These are phyloP conservation scores for Combretum micranthum DNA, from an alignment of 345 rosid species.

Conservation along the genomic window DNA sequence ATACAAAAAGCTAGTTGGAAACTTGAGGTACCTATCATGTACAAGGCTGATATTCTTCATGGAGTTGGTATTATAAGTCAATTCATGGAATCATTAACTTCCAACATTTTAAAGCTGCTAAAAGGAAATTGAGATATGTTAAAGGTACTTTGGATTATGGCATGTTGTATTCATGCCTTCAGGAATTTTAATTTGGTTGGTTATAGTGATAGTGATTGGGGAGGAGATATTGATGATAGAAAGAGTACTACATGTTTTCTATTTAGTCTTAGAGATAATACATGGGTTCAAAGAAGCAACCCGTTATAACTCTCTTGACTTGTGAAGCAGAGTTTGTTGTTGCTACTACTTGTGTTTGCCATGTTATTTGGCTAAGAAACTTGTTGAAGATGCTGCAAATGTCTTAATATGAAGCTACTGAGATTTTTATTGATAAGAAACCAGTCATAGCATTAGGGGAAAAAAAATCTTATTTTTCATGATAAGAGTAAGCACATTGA, in stretches of 20 bases:
- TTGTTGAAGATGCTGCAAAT: not conserved
- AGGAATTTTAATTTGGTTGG: too few species aligned
- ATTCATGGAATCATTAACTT: not conserved
- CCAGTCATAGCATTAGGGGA: too few species aligned
- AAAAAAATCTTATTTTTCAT: too few species aligned
- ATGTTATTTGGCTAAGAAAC: slow-evolving; percentile 6
- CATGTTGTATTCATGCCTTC: too few species aligned
- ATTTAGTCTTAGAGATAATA: too few species aligned
- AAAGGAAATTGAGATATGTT: slow-evolving; percentile 1
- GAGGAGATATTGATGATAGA: too few species aligned
- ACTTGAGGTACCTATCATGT: slow-evolving; percentile 5
- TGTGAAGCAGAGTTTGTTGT: slow-evolving; percentile 3
- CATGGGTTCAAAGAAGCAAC: slow-evolving; percentile 6
- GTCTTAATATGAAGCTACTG: not conserved
- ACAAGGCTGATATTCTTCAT: slow-evolving; percentile 2
- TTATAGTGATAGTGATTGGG: too few species aligned
- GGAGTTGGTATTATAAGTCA: slow-evolving; percentile 2
- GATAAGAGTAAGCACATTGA: too few species aligned
- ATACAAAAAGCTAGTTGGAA: slow-evolving; percentile 3
- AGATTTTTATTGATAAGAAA: not conserved
- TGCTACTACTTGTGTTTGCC: not conserved
- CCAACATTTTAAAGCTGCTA: not conserved
- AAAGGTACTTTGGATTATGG: too few species aligned
- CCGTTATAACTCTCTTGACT: not conserved
- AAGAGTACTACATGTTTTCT: too few species aligned